These are phyloP conservation scores for Ammopiptanthus mongolicus DNA, from an alignment of 306 rosid genomes.

Conservation along the genomic window DNA sequence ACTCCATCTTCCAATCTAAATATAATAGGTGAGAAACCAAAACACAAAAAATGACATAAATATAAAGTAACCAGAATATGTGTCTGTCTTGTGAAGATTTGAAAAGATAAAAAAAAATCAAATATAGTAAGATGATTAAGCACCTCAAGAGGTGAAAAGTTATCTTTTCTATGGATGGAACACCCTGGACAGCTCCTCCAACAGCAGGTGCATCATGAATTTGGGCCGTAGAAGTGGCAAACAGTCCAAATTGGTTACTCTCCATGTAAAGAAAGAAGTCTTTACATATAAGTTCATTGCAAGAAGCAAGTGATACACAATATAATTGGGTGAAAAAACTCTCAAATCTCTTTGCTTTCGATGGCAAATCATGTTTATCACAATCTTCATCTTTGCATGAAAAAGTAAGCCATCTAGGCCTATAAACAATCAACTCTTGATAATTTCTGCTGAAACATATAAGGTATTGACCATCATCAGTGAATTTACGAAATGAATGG, in stretches of 20 bases:
- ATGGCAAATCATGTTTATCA: slow-evolving; percentile 64
- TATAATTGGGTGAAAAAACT: slow-evolving; percentile 81
- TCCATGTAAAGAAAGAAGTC: slow-evolving; percentile 94
- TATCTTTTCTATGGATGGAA: slow-evolving; percentile 83
- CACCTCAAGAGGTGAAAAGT: slow-evolving; percentile 89
- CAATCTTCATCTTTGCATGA: slow-evolving; percentile 85
- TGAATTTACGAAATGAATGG: slow-evolving; percentile 81
- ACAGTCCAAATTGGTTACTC: slow-evolving; percentile 67
- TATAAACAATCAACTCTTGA: slow-evolving; percentile 76
- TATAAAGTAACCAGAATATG: slow-evolving; percentile 2
- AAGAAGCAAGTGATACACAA: slow-evolving; percentile 70
- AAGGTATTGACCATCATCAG: slow-evolving; percentile 93
- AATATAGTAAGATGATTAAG: background rate
- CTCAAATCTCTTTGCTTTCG: slow-evolving; percentile 67
- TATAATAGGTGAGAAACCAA: slow-evolving; percentile 9
- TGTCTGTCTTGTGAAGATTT: background rate
- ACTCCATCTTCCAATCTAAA: slow-evolving; percentile 85
- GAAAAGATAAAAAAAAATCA: background rate
- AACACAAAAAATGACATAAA: background rate
- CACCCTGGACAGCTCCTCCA: slow-evolving; percentile 87
- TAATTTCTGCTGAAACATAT: slow-evolving; percentile 82
- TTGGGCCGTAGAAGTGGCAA: slow-evolving; percentile 88
- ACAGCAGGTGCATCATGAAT: slow-evolving; percentile 57
- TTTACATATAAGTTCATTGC: slow-evolving; percentile 82
- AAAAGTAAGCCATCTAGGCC: slow-evolving; percentile 87